Conservation (phyloP, 2,329 filamentous ascomycete species). For the Aspergillus pseudonomiae region DNA sequence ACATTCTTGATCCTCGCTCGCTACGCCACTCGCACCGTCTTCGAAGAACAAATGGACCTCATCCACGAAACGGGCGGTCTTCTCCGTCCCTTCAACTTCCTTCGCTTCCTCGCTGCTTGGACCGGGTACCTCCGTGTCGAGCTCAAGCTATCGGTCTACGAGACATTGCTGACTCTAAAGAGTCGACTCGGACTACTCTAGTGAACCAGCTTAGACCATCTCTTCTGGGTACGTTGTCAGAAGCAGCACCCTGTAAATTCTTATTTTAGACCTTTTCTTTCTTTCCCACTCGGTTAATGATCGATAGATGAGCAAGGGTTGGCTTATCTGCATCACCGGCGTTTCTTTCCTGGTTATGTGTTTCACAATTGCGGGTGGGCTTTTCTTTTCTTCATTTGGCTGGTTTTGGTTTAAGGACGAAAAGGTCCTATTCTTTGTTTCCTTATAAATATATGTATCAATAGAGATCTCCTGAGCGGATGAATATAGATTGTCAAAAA, state of each 20-base stretch:
- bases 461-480: not conserved
- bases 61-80: slow-evolving; percentile 53
- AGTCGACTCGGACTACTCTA: slow-evolving; percentile 50
- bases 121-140: slow-evolving; percentile 58
- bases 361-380: not conserved
- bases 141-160: slow-evolving; percentile 61
- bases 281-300: slow-evolving; percentile 1
- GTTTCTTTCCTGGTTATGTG: slow-evolving; percentile 1
- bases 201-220: not conserved
- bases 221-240: not conserved
- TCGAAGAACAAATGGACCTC: slow-evolving; percentile 61
- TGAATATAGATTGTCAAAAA: not conserved
- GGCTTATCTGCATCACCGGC: slow-evolving; percentile 12
- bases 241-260: slow-evolving; percentile 14
- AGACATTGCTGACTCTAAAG: slow-evolving; percentile 57
- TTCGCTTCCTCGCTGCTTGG: slow-evolving; percentile 57
- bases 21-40: slow-evolving; percentile 65
- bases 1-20: slow-evolving; percentile 67
- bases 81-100: slow-evolving; percentile 56
- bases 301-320: slow-evolving; percentile 8
- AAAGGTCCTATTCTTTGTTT: not conserved
- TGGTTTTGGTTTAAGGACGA: not conserved
- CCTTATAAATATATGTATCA: not conserved
- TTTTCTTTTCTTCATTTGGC: not conserved
- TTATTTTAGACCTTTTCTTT: slow-evolving; percentile 20